These are phyloP conservation scores for Vitis rupestris DNA, from an alignment of 164 flowering plant species.

Conservation along the genomic window DNA sequence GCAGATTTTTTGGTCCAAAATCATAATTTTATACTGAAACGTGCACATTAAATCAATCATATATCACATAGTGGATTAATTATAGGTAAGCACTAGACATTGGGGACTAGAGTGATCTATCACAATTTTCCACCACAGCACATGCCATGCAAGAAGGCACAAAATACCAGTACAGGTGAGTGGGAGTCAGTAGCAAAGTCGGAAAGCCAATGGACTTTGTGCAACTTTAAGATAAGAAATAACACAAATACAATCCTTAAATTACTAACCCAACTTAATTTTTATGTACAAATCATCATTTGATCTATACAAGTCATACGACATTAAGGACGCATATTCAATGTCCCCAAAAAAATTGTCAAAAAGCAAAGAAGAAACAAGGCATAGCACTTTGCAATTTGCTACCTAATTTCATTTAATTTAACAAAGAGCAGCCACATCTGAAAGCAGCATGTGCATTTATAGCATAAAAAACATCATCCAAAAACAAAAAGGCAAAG, in stretches of 20 bases:
- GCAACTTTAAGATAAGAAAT: background rate
- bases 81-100: background rate
- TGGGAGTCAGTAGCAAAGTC: background rate
- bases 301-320: too few species aligned
- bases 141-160: background rate
- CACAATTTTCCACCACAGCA: background rate
- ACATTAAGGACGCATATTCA: too few species aligned
- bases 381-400: too few species aligned
- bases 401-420: too few species aligned
- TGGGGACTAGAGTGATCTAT: background rate
- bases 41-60: background rate
- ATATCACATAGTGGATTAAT: background rate
- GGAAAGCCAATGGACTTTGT: background rate
- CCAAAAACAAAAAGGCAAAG: too few species aligned
- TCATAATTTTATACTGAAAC: background rate
- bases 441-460: too few species aligned
- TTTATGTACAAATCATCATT: too few species aligned
- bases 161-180: background rate
- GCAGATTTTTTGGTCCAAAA: background rate
- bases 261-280: too few species aligned
- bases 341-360: too few species aligned
- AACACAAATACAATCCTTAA: background rate
- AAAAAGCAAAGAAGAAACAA: too few species aligned
- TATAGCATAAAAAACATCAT: too few species aligned
- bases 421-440: too few species aligned